Conservation (phyloP, 139 green algal species). For the Chlorella ohadii region DNA sequence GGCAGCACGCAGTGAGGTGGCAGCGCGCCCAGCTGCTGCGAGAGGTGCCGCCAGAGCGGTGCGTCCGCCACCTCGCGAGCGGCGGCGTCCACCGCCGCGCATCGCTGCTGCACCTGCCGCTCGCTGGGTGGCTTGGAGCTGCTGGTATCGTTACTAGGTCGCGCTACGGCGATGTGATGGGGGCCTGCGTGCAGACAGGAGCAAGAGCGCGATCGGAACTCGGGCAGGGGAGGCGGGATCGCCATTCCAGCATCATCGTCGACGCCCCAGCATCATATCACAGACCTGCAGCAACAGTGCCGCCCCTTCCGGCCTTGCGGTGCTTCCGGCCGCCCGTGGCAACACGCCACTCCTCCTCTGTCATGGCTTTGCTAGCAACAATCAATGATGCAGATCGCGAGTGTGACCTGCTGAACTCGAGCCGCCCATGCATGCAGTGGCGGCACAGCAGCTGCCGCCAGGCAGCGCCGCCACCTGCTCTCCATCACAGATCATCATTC, state of each 20-base stretch:
- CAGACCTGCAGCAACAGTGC: not conserved
- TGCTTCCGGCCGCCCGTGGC: not conserved
- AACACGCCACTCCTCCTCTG: constrained; percentile 14
- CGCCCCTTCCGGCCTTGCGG: not conserved
- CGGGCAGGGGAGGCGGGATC: not conserved
- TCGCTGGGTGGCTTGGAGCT: not conserved
- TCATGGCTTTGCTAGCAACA: not conserved
- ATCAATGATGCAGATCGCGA: no score
- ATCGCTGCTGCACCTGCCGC: not conserved
- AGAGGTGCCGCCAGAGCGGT: constrained; percentile 11
- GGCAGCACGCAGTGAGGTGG: not conserved
- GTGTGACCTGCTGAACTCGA: no score
- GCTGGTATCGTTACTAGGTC: no score
- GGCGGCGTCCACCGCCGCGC: not conserved
- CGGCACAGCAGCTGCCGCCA: no score
- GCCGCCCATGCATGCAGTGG: no score
- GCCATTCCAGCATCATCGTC: not conserved
- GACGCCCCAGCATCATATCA: not conserved
- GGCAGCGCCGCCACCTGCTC: no score
- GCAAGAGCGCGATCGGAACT: not conserved
- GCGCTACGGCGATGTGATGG: no score
- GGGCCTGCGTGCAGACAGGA: not conserved
- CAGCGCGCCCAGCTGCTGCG: not conserved
- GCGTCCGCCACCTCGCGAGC: not conserved
- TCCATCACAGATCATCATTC: no score